Conservation (phyloP, 106 monocot species). For the Chionographis japonica region DNA sequence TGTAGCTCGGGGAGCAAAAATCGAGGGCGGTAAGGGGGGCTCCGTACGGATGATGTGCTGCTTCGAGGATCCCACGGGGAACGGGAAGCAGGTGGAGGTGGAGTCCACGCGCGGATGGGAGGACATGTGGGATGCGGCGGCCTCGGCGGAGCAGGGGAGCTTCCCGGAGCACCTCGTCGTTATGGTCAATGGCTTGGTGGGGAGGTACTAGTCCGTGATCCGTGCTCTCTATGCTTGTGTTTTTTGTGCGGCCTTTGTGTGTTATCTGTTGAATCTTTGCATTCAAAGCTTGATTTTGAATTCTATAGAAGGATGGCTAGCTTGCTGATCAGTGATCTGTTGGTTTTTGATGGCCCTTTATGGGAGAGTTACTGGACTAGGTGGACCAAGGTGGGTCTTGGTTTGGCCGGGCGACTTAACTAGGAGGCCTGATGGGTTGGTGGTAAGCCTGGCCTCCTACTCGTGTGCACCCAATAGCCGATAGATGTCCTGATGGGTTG, state of each 20-base stretch:
- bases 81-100: constrained; percentile 15
- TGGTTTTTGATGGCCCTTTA: too few species aligned
- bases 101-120: constrained; percentile 35
- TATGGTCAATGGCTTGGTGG: constrained; percentile 71
- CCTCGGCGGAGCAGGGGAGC: constrained; percentile 4
- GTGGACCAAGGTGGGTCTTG: too few species aligned
- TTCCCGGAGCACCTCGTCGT: constrained; percentile 67
- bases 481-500: too few species aligned
- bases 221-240: background rate
- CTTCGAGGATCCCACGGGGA: constrained; percentile 11
- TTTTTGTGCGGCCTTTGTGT: background rate
- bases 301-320: too few species aligned
- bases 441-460: too few species aligned
- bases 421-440: too few species aligned
- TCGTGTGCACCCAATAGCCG: too few species aligned
- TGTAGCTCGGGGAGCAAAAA: background rate
- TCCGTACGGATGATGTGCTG: constrained; percentile 5
- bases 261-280: too few species aligned
- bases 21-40: background rate
- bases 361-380: too few species aligned
- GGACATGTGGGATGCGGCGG: constrained; percentile 46
- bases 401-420: too few species aligned
- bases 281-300: too few species aligned
- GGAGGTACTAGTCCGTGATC: constrained; percentile 33
- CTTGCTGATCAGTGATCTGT: too few species aligned